phyloP scores from a whole-genome alignment of 2,329 filamentous ascomycete species.

The Calcarisporium arbuscula region DNA sequence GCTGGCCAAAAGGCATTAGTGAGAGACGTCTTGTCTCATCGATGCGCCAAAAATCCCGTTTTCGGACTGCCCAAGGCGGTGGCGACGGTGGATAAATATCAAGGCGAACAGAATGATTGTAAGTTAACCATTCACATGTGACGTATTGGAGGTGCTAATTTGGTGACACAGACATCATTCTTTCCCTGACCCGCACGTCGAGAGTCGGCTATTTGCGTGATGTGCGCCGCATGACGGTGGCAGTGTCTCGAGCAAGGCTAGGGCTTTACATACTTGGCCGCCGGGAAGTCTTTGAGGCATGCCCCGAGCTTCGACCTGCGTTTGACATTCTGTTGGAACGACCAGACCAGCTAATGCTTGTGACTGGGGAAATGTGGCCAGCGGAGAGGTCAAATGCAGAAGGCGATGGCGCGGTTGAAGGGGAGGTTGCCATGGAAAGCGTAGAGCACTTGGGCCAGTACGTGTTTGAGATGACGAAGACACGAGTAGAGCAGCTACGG shows the following conservation, averaged over 20 bases:
- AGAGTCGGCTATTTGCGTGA: conserved; percentile 90
- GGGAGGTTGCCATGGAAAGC: conserved; percentile 71
- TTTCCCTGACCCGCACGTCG: conserved; percentile 85
- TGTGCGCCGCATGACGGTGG: conserved; percentile 87
- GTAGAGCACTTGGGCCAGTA: conserved; percentile 95
- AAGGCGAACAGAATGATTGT: conserved; percentile 99
- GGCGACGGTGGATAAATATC: conserved; percentile 96
- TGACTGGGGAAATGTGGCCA: conserved; percentile 82
- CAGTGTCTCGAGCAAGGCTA: conserved; percentile 83
- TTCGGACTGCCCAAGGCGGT: conserved; percentile 88
- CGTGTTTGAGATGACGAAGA: conserved; percentile 89
- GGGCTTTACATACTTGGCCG: conserved; percentile 91
- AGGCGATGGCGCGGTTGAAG: conserved; percentile 37
- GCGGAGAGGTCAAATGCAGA: conserved; percentile 46
- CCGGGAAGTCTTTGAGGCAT: conserved; percentile 79
- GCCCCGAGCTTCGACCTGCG: conserved; percentile 79
- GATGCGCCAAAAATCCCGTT: conserved; percentile 74
- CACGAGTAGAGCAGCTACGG: conserved; percentile 44
- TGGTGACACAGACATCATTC: conserved; percentile 67
- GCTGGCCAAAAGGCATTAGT: conserved; percentile 87
- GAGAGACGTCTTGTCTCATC: conserved; percentile 74
- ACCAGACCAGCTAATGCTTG: conserved; percentile 74
- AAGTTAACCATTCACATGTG: conserved; percentile 33
- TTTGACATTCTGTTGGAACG: conserved; percentile 72
- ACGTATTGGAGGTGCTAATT: not conserved